Base-by-base conservation (phyloP, 2,329 filamentous ascomycete species). In the Ilyonectria mors-panacis region DNA sequence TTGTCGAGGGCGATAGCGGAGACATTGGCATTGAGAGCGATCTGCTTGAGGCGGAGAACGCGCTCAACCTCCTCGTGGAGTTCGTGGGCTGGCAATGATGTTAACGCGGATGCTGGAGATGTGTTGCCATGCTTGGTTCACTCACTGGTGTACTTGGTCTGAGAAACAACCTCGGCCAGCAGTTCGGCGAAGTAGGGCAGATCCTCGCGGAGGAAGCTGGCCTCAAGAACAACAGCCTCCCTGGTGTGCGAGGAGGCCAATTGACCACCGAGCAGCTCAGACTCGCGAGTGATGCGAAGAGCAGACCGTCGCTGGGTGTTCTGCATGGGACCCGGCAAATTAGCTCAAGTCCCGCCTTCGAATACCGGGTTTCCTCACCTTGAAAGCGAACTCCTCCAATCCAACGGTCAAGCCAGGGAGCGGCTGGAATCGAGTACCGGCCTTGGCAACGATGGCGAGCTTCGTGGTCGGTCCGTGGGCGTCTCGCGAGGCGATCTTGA, bases 111-210 rank as follows among this genome's bases (percentile, higher is more conserved):
- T 58, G 55, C 50, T 30, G 37, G 60, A 17, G 55, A 55, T 59
- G 51, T 13, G 26, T 26, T 47, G 47, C 15, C 17, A 28, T 13
- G 28, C 17, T 23, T 51, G 45, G 21, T 67, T 58, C 58, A 75
- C 89, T 84, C 84, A 93, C 91, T 87, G 72, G 91, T 90, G 82
- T 94, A 99, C 85, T 94, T 96, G 76, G 95, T 97, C 84, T 93
- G 86, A 69, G 92, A 91, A 78, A 96, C 88, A 77, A 98, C 93
- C 87, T 99, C 97, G 79, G 92, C 94, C 75, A 99, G 89, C 73
- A 99, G 88, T 87, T 99, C 96, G 78, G 94, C 90, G 83, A 97
- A 99, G 89, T 98, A 99, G 75, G 96, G 96, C 74, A 99, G 91
- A 81, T 99, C 95, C 81, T 96, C 91, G 81, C 94, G 91, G 74